These are phyloP conservation scores for Agaricus sinodeliciosus DNA, from an alignment of 768 basidiomycete genomes.

Conservation along the genomic window DNA sequence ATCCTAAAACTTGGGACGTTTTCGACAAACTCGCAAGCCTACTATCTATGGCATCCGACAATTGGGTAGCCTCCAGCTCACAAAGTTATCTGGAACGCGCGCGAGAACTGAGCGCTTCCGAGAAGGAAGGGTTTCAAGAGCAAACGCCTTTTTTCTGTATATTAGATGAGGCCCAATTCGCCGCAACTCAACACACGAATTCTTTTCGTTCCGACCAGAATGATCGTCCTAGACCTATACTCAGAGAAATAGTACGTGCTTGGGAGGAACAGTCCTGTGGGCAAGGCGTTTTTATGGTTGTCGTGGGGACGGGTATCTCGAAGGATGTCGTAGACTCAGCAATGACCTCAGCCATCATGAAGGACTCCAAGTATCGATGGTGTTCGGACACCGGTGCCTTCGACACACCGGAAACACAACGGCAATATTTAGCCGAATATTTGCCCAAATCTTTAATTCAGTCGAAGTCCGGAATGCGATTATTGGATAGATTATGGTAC, in stretches of 20 bases:
- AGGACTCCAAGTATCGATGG: constrained; percentile 38
- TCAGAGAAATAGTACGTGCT: constrained; percentile 36
- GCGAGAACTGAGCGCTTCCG: constrained; percentile 20
- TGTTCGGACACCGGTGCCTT: constrained; percentile 40
- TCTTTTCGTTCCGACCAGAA: constrained; percentile 33
- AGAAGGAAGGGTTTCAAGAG: constrained; percentile 1
- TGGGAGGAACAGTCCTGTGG: constrained; percentile 33
- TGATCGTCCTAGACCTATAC: constrained; percentile 28
- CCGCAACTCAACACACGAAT: constrained; percentile 29
- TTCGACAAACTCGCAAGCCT: constrained; percentile 32
- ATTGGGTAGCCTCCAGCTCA: constrained; percentile 31
- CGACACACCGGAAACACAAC: constrained; percentile 25
- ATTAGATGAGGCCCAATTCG: constrained; percentile 39
- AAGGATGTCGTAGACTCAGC: constrained; percentile 38
- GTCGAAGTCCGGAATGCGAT: constrained; percentile 21
- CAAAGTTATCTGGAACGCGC: constrained; percentile 21
- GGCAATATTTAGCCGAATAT: constrained; percentile 30
- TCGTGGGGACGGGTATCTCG: constrained; percentile 39
- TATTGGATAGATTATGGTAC: constrained; percentile 34
- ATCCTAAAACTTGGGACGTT: constrained; percentile 32
- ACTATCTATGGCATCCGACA: constrained; percentile 25
- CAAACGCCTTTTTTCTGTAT: constrained; percentile 36
- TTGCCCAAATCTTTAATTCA: constrained; percentile 25
- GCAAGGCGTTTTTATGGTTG: constrained; percentile 35
- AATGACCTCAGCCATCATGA: constrained; percentile 41